Evolutionary conservation across 2,329 filamentous ascomycete genomes (phyloP).

Genomic region (Colletotrichum lindemuthianum): DNA sequence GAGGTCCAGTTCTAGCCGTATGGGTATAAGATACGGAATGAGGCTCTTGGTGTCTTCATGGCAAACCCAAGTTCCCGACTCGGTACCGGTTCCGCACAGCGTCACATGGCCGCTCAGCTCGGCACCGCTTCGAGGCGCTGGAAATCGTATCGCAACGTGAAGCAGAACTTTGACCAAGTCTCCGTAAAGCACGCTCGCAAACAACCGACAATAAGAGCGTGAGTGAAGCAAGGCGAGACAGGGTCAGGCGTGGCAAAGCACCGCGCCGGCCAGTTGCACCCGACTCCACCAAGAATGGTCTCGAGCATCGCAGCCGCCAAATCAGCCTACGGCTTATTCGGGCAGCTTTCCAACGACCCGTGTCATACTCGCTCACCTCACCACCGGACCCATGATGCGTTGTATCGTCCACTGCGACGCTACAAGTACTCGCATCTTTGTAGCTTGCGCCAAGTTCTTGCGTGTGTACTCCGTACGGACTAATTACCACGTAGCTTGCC

Average conservation of each 20-base stretch:
- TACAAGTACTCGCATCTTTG: slow-evolving; percentile 6
- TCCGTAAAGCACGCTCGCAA: no score
- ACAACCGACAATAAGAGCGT: no score
- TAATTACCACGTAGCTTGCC: no score
- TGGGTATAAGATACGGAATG: no score
- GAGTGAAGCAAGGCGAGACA: not conserved
- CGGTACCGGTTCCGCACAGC: no score
- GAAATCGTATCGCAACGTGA: no score
- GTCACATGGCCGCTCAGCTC: not conserved
- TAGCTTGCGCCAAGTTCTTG: no score
- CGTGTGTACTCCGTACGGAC: no score
- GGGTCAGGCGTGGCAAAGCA: not conserved
- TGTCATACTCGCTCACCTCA: slow-evolving; percentile 10
- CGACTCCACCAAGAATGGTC: slow-evolving; percentile 21
- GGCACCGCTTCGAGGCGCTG: not conserved
- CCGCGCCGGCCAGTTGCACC: slow-evolving; percentile 14
- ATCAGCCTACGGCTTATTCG: slow-evolving; percentile 61
- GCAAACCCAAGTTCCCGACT: no score
- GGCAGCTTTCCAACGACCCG: slow-evolving; percentile 50
- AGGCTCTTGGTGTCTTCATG: not conserved
- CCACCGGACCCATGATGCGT: slow-evolving; percentile 21
- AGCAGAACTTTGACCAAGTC: no score
- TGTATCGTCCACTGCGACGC: slow-evolving; percentile 24
- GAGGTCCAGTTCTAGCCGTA: not conserved
- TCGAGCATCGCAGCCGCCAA: slow-evolving; percentile 35